Percentiles rank a stretch among this genome's conserved stretches.
phyloP scores from a whole-genome alignment of 2,329 filamentous ascomycete genomes.

The Xylaria sp. region DNA sequence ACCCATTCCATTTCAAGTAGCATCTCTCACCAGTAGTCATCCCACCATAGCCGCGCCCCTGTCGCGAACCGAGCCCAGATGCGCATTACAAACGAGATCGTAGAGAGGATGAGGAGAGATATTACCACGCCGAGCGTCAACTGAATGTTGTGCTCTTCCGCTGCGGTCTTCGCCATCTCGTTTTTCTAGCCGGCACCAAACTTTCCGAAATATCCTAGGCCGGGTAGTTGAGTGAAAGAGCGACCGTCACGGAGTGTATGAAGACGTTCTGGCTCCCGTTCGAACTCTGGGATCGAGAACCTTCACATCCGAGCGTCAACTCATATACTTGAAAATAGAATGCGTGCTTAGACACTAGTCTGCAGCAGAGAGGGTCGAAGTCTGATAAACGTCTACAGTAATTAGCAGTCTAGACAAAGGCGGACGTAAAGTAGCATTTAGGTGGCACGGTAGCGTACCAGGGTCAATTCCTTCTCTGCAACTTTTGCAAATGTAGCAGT shows the following conservation, averaged over 20 bases:
- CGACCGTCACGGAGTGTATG: constrained; percentile 19
- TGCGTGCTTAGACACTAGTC: background rate
- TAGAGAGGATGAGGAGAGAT: constrained; percentile 43
- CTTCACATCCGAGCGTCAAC: constrained; percentile 4
- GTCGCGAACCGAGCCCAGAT: constrained; percentile 44
- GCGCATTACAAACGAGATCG: constrained; percentile 45
- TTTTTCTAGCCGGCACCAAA: constrained; percentile 13
- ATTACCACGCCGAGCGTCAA: constrained; percentile 47
- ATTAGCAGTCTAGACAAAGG: background rate
- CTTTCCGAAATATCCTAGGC: constrained; percentile 14
- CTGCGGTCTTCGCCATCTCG: constrained; percentile 39
- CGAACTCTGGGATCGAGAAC: constrained; percentile 21
- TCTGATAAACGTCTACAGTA: background rate
- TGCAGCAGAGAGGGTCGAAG: constrained; percentile 6
- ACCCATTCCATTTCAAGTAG: background rate
- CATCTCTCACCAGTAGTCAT: constrained; percentile 44
- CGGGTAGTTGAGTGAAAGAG: constrained; percentile 15
- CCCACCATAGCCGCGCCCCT: constrained; percentile 46
- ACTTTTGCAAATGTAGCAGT: constrained; percentile 13
- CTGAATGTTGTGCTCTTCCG: constrained; percentile 42
- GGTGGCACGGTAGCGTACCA: constrained; percentile 13
- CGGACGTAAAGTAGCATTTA: constrained; percentile 6
- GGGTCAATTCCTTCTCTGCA: constrained; percentile 29
- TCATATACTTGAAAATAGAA: constrained; percentile 24
- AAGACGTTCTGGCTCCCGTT: constrained; percentile 19